Conservation (phyloP, 1,284 basidiomycete species). For the Pholiota adiposa region DNA sequence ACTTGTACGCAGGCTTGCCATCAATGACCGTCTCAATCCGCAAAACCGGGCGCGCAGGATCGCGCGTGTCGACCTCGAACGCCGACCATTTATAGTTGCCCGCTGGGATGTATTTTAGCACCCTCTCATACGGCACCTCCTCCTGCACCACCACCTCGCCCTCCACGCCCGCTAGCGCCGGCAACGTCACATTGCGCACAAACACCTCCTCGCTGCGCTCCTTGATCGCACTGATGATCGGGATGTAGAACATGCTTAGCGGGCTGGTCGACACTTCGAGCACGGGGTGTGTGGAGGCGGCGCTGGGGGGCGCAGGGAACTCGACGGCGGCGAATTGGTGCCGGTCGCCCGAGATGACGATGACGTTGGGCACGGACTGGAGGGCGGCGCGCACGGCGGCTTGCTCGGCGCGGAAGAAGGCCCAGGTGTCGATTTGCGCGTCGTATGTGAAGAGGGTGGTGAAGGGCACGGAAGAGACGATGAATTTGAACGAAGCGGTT, state of each 20-base stretch:
- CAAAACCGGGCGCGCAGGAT: not conserved
- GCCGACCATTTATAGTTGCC: slow-evolving; percentile 68
- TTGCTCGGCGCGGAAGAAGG: slow-evolving; percentile 70
- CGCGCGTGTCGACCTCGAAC: not conserved
- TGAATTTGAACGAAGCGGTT: slow-evolving; percentile 83
- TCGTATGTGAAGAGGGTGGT: slow-evolving; percentile 78
- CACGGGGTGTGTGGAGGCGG: slow-evolving; percentile 31
- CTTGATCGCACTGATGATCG: slow-evolving; percentile 55
- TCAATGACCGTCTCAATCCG: slow-evolving; percentile 4
- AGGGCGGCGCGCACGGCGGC: slow-evolving; percentile 57
- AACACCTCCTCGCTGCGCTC: slow-evolving; percentile 48
- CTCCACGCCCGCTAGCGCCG: not conserved
- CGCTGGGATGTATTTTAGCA: slow-evolving; percentile 51
- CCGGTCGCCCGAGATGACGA: slow-evolving; percentile 72
- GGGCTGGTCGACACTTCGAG: slow-evolving; percentile 59
- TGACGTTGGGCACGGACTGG: slow-evolving; percentile 74
- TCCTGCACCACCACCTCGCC: slow-evolving; percentile 43
- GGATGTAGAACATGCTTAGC: slow-evolving; percentile 76
- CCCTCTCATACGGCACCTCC: slow-evolving; percentile 56
- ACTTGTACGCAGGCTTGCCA: not conserved
- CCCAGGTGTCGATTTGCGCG: slow-evolving; percentile 74
- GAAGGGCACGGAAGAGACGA: slow-evolving; percentile 80
- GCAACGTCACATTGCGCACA: slow-evolving; percentile 31
- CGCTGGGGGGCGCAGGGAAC: slow-evolving; percentile 48
- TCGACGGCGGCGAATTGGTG: slow-evolving; percentile 83